Evolutionary conservation across 441 rosid species (phyloP).

Genomic region (Aquilaria agallochum): DNA sequence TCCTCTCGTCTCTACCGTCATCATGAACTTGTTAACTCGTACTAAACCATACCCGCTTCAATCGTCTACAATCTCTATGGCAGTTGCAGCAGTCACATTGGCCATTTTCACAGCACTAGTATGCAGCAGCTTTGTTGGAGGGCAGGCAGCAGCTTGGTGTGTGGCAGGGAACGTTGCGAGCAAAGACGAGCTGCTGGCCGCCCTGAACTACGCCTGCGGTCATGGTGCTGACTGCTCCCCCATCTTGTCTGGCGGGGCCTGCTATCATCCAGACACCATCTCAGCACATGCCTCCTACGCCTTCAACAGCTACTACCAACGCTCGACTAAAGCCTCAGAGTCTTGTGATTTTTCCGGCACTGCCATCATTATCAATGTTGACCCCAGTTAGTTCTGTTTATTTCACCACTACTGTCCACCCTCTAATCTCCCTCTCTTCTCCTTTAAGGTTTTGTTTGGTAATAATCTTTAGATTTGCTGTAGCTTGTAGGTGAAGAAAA

Average conservation of each 20-base stretch:
- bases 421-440: no score
- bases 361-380: slow-evolving; percentile 66
- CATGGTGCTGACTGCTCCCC: slow-evolving; percentile 82
- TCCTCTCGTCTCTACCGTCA: background rate
- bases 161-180: slow-evolving; percentile 80
- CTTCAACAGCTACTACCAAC: slow-evolving; percentile 80
- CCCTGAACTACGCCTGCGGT: slow-evolving; percentile 76
- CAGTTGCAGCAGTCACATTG: slow-evolving; percentile 16
- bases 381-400: slow-evolving; percentile 55
- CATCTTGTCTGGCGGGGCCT: slow-evolving; percentile 49
- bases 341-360: slow-evolving; percentile 87
- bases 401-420: background rate
- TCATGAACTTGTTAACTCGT: slow-evolving; percentile 21
- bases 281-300: slow-evolving; percentile 89
- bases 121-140: slow-evolving; percentile 1
- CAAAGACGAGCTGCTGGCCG: slow-evolving; percentile 54
- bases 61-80: slow-evolving; percentile 25
- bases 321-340: slow-evolving; percentile 70
- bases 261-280: slow-evolving; percentile 78
- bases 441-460: background rate
- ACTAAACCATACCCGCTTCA: slow-evolving; percentile 18
- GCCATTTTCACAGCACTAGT: slow-evolving; percentile 14
- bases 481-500: no score
- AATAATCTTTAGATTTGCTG: background rate
- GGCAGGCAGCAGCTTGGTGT: slow-evolving; percentile 53